phyloP scores from a whole-genome alignment of 176 grass and related monocot genomes.

The Lolium multiflorum region DNA sequence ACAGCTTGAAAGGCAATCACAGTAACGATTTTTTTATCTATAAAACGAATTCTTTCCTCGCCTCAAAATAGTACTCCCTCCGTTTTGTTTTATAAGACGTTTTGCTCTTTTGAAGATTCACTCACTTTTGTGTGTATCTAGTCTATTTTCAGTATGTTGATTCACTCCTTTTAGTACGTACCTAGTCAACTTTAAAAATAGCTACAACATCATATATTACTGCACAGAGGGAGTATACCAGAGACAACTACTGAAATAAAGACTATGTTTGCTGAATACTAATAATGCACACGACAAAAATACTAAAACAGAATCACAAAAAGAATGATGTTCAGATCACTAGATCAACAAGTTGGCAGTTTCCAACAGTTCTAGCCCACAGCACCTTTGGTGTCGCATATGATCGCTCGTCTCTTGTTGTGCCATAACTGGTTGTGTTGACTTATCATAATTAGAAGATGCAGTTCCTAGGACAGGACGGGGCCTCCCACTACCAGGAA shows the following conservation, averaged over 20 bases:
- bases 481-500: constrained; percentile 26
- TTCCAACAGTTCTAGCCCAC: constrained; percentile 9
- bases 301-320: background rate
- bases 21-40: constrained; percentile 5
- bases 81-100: too few relatives aligned
- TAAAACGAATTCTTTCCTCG: background rate
- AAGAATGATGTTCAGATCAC: constrained; percentile 30
- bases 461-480: constrained; percentile 25
- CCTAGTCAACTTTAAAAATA: too few relatives aligned
- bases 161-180: too few relatives aligned
- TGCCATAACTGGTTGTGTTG: constrained; percentile 10
- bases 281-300: background rate
- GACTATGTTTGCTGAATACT: background rate
- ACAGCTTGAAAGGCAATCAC: constrained; percentile 24
- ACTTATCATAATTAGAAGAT: constrained; percentile 37
- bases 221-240: too few relatives aligned
- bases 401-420: constrained; percentile 31
- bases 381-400: constrained; percentile 23
- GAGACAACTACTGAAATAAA: constrained; percentile 21
- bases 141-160: too few relatives aligned
- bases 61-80: constrained; percentile 28
- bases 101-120: too few relatives aligned
- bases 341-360: constrained; percentile 19
- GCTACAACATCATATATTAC: too few relatives aligned
- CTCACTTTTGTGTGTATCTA: too few relatives aligned